A percentile compares a stretch with the other conserved stretches of the same genome.
Conservation (phyloP, 345 rosid genomes). For the Ricinus communis region DNA sequence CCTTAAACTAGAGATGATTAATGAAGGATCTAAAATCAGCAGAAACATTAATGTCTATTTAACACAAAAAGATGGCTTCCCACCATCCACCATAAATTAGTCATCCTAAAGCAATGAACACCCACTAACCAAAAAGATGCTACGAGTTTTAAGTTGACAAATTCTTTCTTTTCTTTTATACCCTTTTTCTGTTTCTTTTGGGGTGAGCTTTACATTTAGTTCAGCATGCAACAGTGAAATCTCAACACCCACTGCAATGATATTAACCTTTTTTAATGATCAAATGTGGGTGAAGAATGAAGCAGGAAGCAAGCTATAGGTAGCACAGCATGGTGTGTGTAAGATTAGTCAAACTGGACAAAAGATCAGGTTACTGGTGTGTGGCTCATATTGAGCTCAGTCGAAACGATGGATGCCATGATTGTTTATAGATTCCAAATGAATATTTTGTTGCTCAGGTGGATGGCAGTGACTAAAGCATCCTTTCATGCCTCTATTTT, state of each 20-base stretch:
- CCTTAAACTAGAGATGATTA: neutral
- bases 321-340: neutral
- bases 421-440: neutral
- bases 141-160: neutral
- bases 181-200: no score
- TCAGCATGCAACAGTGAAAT: neutral
- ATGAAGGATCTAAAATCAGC: neutral
- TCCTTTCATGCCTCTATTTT: neutral
- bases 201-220: neutral
- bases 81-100: neutral
- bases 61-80: neutral
- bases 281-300: no score
- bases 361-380: neutral
- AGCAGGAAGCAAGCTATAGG: no score
- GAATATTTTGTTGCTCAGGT: slow-evolving; percentile 1
- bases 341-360: slow-evolving; percentile 2
- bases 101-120: neutral
- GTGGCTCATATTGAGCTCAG: neutral
- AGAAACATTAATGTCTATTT: neutral
- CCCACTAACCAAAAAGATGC: neutral
- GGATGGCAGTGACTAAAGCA: slow-evolving; percentile 11
- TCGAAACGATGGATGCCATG: slow-evolving; percentile 15
- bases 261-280: neutral
- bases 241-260: neutral
- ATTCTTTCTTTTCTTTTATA: neutral